Evolutionary conservation across 75 land plant species (phyloP).

Genomic region (Selaginella moellendorffii): DNA sequence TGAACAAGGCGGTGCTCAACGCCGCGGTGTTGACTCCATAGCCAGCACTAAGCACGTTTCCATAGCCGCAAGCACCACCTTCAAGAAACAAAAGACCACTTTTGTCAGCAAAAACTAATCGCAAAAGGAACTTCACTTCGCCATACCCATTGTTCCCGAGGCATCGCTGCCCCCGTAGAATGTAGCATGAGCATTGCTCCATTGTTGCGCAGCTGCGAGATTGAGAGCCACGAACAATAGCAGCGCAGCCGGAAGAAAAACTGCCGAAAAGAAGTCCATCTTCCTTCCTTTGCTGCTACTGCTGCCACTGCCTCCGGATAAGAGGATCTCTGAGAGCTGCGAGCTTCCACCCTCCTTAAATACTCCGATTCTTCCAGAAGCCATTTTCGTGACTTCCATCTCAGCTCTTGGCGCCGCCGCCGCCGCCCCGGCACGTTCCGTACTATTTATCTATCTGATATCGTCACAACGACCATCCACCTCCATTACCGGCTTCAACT

Average conservation of each 20-base stretch:
- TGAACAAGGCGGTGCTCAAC: slow-evolving; percentile 9
- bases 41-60: slow-evolving; percentile 13
- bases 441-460: not conserved
- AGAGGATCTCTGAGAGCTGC: too few relatives aligned
- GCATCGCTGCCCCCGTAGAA: slow-evolving; percentile 1
- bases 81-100: too few relatives aligned
- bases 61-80: slow-evolving; percentile 22
- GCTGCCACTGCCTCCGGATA: not conserved
- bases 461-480: not conserved
- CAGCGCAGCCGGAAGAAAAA: too few relatives aligned
- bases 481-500: not conserved
- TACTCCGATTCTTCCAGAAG: too few relatives aligned
- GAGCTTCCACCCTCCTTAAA: too few relatives aligned
- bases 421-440: not conserved
- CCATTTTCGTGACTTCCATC: too few relatives aligned
- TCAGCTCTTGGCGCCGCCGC: not conserved
- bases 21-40: slow-evolving; percentile 17
- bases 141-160: not conserved
- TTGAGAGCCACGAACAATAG: not conserved
- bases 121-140: not conserved
- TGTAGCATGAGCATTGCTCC: not conserved
- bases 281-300: not conserved
- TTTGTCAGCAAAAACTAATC: not conserved
- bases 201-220: not conserved
- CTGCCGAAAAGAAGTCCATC: too few relatives aligned